phyloP scores from a whole-genome alignment of 805 yeast species.

The Lipomyces orientalis region DNA sequence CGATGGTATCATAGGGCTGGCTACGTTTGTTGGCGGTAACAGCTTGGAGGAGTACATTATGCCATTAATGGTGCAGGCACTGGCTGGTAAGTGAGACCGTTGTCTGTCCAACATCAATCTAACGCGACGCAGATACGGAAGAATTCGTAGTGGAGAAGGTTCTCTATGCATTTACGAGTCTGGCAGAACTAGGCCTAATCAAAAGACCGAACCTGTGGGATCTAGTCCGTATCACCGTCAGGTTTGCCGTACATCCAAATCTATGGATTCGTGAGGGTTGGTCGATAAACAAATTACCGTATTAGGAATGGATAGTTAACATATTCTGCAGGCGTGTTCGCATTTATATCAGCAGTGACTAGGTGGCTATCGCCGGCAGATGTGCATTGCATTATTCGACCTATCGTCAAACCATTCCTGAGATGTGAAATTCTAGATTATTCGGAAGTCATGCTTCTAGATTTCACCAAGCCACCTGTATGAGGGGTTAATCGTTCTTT shows the following conservation, averaged over 20 bases:
- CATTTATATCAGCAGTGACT: slow-evolving; percentile 66
- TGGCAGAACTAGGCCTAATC: slow-evolving; percentile 63
- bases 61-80: slow-evolving; percentile 82
- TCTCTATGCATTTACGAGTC: slow-evolving; percentile 60
- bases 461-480: slow-evolving; percentile 67
- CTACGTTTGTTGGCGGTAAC: slow-evolving; percentile 79
- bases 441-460: slow-evolving; percentile 66
- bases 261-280: slow-evolving; percentile 73
- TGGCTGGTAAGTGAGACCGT: slow-evolving; percentile 54
- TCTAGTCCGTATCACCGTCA: slow-evolving; percentile 56
- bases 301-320: not conserved
- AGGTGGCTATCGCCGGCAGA: slow-evolving; percentile 75
- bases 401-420: slow-evolving; percentile 75
- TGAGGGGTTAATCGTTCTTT: not conserved
- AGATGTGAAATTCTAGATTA: slow-evolving; percentile 76
- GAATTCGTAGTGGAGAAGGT: slow-evolving; percentile 79
- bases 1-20: slow-evolving; percentile 70
- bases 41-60: slow-evolving; percentile 85
- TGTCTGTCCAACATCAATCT: not conserved
- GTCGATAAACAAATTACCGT: not conserved
- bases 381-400: slow-evolving; percentile 79
- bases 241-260: slow-evolving; percentile 82
- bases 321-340: slow-evolving; percentile 51
- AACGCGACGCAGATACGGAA: slow-evolving; percentile 57
- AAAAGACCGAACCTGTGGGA: slow-evolving; percentile 60